Evolutionary conservation across 1,284 basidiomycete species (phyloP), one percentile per base, ranked within the genome.

Genomic region (Trametes hirsuta): DNA sequence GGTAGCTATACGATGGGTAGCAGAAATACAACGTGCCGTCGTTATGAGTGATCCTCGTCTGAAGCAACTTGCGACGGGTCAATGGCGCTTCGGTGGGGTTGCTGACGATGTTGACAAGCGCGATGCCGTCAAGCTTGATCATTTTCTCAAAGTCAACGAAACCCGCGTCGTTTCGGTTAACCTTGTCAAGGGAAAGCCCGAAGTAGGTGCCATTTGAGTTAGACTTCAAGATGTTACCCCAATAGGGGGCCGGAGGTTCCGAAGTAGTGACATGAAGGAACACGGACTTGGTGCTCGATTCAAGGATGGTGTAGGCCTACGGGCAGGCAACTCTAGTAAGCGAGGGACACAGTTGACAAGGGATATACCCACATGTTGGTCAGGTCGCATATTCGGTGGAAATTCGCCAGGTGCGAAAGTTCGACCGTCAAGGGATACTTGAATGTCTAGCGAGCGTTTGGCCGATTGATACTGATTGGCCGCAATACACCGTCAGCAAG

Each of bases 81-180:
- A 97, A 71, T 1, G 81, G 77, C 0, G 94, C 94, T 54, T 93
- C 88, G 0, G 83, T 78, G 0, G 94, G 82, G 71, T 99, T 97
- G 14, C 86, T 76, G 2, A 99, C 94, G 37, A 98, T 74, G 70
- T 99, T 99, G 68, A 96, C 85, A 46, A 99, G 77, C 6, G 95
- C 95, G 64, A 99, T 97, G 0, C 97, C 97, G 74, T 99, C 96
- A 50, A 99, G 76, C 1, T 95, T 96, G 61, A 93, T 87, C 85
- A 98, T 93, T 82, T 98, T 99, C 79, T 99, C 97, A 69, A 99
- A 99, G 75, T 99, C 97, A 47, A 96, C 97, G 68, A 85, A 98
- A 14, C 97, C 97, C 0, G 79, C 73, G 0, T 85, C 78, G 73
- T 99, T 90, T 25, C 97, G 86, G 75, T 99, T 99, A 60, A 95